A percentile compares a stretch with the other conserved stretches of the same genome.
Evolutionary conservation across 192 early-diverging fungal species (phyloP).

Genomic region (Haplosporangium gracile): DNA sequence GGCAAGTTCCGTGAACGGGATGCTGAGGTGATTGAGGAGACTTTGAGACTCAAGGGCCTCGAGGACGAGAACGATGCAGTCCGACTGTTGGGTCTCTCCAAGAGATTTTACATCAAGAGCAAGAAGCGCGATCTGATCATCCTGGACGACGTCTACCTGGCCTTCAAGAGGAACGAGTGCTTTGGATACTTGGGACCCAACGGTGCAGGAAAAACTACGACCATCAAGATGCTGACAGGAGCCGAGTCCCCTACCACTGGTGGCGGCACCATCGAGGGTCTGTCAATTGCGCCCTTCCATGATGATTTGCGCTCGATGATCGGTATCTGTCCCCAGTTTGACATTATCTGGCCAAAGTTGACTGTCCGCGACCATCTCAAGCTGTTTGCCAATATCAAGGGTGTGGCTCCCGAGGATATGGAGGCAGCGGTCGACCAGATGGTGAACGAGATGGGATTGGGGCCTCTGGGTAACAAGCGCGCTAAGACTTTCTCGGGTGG

Average conservation of each 20-base stretch:
- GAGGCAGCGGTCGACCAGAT: constrained; percentile 36
- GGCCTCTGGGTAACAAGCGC: constrained; percentile 34
- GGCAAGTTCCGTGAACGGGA: constrained; percentile 49
- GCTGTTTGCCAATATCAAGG: constrained; percentile 59
- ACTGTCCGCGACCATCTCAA: constrained; percentile 59
- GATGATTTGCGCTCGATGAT: constrained; percentile 54
- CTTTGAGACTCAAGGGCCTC: constrained; percentile 27
- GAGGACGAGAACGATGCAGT: constrained; percentile 49
- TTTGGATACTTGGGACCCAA: constrained; percentile 71
- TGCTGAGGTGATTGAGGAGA: constrained; percentile 49
- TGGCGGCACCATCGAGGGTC: constrained; percentile 40
- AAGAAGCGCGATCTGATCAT: constrained; percentile 52
- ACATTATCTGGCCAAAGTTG: constrained; percentile 54
- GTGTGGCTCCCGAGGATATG: constrained; percentile 36
- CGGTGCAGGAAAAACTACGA: constrained; percentile 71
- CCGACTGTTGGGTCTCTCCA: constrained; percentile 49
- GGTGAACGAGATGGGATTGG: constrained; percentile 52
- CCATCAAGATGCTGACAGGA: constrained; percentile 58
- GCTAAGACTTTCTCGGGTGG: constrained; percentile 71
- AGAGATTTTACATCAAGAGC: constrained; percentile 21
- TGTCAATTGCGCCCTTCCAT: constrained; percentile 47
- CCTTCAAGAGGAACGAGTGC: constrained; percentile 62
- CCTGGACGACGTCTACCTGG: constrained; percentile 58
- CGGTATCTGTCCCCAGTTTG: constrained; percentile 61
- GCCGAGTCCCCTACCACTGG: constrained; percentile 53